Evolutionary conservation across 2,329 filamentous ascomycete genomes (phyloP).

Genomic region (Diaporthe citriasiana): DNA sequence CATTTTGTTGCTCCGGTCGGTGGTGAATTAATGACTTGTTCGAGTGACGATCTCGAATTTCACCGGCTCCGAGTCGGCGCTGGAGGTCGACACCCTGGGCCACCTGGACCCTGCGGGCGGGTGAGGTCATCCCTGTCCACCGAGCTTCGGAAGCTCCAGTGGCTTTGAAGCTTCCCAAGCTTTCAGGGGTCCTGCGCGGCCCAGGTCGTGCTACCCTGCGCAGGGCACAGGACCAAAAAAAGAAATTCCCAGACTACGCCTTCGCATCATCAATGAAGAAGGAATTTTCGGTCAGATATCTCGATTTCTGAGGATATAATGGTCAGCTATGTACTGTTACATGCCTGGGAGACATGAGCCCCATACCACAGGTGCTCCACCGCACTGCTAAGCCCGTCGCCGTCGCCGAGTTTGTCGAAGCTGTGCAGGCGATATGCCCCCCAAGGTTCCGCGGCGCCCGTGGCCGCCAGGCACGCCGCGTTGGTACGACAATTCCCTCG

Average conservation of each 20-base stretch:
- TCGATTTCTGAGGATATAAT: not conserved
- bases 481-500: constrained; percentile 55
- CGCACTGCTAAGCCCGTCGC: constrained; percentile 56
- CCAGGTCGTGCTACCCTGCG: no score
- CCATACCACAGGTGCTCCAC: constrained; percentile 56
- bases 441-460: constrained; percentile 63
- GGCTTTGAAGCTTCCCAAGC: constrained; percentile 10
- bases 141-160: constrained; percentile 26
- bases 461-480: constrained; percentile 52
- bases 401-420: constrained; percentile 61
- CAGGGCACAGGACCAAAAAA: no score
- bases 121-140: constrained; percentile 11
- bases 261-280: not conserved
- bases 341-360: constrained; percentile 57
- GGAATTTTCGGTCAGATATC: not conserved
- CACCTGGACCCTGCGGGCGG: not conserved
- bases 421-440: constrained; percentile 63
- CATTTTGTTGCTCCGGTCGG: constrained; percentile 26
- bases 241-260: not conserved
- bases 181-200: not conserved
- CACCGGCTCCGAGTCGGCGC: constrained; percentile 36
- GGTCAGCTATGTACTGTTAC: not conserved
- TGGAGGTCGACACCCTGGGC: not conserved
- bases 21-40: not conserved
- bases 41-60: constrained; percentile 10